Percentiles rank a stretch among this genome's conserved stretches.
These are phyloP conservation scores for Pythium dissotocum DNA, from an alignment of 352 stramenopile species.

Conservation along the genomic window DNA sequence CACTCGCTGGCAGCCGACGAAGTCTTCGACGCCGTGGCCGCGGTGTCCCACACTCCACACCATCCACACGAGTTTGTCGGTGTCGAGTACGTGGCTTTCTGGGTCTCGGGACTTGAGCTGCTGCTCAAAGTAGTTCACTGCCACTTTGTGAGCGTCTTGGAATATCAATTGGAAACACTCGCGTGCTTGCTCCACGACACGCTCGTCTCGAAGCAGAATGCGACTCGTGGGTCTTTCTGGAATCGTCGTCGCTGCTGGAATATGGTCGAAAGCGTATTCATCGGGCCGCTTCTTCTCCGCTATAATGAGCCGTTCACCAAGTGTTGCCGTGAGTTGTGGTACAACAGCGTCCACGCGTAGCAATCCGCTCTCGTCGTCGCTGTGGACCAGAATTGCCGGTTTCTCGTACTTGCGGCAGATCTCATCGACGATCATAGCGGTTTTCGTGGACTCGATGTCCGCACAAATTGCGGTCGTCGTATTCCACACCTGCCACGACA, in stretches of 20 bases:
- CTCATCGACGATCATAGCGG: conserved; percentile 12
- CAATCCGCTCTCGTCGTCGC: conserved; percentile 8
- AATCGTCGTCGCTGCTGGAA: conserved; percentile 1
- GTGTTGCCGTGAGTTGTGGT: conserved; percentile 18
- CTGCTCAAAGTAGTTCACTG: conserved; percentile 3
- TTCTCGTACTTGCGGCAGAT: conserved; percentile 12
- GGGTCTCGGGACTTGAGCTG: not conserved
- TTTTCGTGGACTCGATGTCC: not conserved
- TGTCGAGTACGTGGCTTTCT: not conserved
- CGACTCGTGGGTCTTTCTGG: not conserved
- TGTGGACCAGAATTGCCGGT: conserved; percentile 8
- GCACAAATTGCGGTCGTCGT: not conserved
- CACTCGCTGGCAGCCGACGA: conserved; percentile 22
- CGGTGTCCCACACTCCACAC: conserved; percentile 21
- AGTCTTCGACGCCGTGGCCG: conserved; percentile 16
- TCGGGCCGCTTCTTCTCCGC: not conserved
- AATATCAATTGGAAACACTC: conserved; percentile 25
- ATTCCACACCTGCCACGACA: conserved; percentile 10
- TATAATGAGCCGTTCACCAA: conserved; percentile 13
- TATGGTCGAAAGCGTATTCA: conserved; percentile 22
- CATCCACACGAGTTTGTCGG: conserved; percentile 23
- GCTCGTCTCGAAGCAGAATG: conserved; percentile 5
- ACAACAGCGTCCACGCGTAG: not conserved
- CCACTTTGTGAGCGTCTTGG: not conserved
- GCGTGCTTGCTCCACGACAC: not conserved